These are phyloP conservation scores for Pythium dissotocum DNA, from an alignment of 352 stramenopile species.

Conservation along the genomic window DNA sequence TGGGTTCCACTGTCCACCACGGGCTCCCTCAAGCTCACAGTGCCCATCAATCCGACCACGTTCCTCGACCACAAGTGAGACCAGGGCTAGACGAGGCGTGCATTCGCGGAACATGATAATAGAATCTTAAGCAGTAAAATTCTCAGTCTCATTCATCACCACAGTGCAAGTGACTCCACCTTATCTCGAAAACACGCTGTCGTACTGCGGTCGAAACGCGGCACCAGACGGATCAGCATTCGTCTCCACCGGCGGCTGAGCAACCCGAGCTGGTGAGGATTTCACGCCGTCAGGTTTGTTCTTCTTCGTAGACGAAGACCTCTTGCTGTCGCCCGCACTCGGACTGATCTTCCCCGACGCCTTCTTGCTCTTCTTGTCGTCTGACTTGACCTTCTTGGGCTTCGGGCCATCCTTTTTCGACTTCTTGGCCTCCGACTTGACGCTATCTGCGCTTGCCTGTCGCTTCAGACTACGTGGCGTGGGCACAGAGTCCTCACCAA, in stretches of 20 bases:
- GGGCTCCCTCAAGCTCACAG: no score
- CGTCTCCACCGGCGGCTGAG: neutral
- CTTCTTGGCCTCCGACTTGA: conserved; percentile 41
- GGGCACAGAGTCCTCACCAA: conserved; percentile 5
- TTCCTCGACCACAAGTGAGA: no score
- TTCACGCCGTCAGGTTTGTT: conserved; percentile 16
- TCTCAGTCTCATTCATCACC: conserved; percentile 3
- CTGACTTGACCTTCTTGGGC: conserved; percentile 32
- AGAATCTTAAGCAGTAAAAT: neutral
- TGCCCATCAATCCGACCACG: no score
- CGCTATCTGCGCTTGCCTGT: conserved; percentile 24
- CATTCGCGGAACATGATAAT: no score
- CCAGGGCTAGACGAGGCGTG: no score
- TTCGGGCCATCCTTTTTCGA: conserved; percentile 42
- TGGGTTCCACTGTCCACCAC: no score
- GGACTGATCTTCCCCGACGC: conserved; percentile 27
- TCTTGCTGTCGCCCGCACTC: conserved; percentile 14
- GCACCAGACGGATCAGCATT: conserved; percentile 5
- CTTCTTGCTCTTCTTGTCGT: conserved; percentile 45
- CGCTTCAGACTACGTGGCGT: conserved; percentile 12
- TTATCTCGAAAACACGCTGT: conserved; percentile 68
- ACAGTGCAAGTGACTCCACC: neutral
- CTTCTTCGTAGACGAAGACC: conserved; percentile 15
- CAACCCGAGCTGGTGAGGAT: conserved; percentile 10
- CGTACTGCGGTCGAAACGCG: conserved; percentile 57